phyloP scores from a whole-genome alignment of 192 early-diverging fungal species.

The Coemansia sp. region DNA sequence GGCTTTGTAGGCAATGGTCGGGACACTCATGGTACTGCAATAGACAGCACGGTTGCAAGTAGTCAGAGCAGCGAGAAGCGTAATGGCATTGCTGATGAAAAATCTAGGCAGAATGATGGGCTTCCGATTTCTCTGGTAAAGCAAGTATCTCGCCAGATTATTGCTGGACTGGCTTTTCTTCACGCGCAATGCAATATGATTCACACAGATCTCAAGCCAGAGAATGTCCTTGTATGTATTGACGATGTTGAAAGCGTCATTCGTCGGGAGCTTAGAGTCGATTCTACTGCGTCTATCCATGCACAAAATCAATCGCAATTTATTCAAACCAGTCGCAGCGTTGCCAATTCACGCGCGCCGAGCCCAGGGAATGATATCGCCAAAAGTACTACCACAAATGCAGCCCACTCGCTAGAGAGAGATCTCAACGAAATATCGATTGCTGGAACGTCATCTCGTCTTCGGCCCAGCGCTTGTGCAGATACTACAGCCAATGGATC shows the following conservation, averaged over 20 bases:
- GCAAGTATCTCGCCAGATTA: conserved; percentile 87
- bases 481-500: conserved; percentile 10
- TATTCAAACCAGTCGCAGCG: conserved; percentile 51
- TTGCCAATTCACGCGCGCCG: conserved; percentile 52
- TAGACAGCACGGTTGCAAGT: conserved; percentile 4
- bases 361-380: conserved; percentile 23
- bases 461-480: conserved; percentile 2
- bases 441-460: conserved; percentile 39
- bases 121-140: conserved; percentile 87
- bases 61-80: conserved; percentile 12
- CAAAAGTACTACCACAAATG: background rate
- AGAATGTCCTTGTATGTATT: conserved; percentile 94
- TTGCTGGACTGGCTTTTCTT: conserved; percentile 91
- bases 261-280: conserved; percentile 46
- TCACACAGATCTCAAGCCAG: conserved; percentile 98
- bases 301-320: conserved; percentile 11
- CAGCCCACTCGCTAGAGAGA: conserved; percentile 56
- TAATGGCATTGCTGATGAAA: conserved; percentile 17
- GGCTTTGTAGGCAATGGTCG: conserved; percentile 21
- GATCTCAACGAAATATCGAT: conserved; percentile 71
- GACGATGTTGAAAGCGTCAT: conserved; percentile 83
- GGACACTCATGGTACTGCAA: background rate
- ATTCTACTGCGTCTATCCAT: conserved; percentile 7
- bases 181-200: conserved; percentile 94
- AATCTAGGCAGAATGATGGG: conserved; percentile 55